Base-by-base conservation (phyloP, 2,329 filamentous ascomycete species). In the Cryphonectria naterciae region DNA sequence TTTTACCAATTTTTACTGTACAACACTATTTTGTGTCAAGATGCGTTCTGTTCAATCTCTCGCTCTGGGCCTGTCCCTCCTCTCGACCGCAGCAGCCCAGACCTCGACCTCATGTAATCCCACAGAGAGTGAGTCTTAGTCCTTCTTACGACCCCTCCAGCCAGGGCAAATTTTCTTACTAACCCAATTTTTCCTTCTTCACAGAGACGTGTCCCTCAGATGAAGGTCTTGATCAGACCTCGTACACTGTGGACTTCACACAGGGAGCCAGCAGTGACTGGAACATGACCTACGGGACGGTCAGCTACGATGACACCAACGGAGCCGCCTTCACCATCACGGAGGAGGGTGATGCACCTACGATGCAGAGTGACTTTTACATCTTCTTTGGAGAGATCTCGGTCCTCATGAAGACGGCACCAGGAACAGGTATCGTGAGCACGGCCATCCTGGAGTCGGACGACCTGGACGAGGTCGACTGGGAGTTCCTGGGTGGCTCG, bases 351-450 rank as follows among this genome's bases (percentile, higher is more conserved):
- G 86, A 89, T 60, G 85, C 83, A 58, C 87, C 91, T 22, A 89
- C 88, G 17, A 93, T 93, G 79, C 86, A 85, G 76, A 85, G 86
- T 11, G 85, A 91, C 74, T 94, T 92, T 85, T 95, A 94, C 83
- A 92, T 96, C 79, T 94, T 96, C 91, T 96, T 94, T 77, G 93
- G 93, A 63, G 88, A 88, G 73, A 88, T 94, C 73, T 90, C 93
- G 61, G 87, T 91, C 63, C 86, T 86, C 22, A 83, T 94, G 79
- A 91, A 93, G 79, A 87, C 92, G 13, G 90, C 93, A 7, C 87
- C 91, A 0, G 93, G 93, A 13, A 86, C 85, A 3, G 93, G 93
- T 62, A 93, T 95, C 72, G 90, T 95, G 72, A 94, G 91, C 80
- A 92, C 90, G 72, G 85, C 91, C 8, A 91, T 95, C 25, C 80